These are phyloP conservation scores for Polytrichum formosum DNA, from an alignment of 225 moss, liverwort and hornwort genomes.

Conservation along the genomic window DNA sequence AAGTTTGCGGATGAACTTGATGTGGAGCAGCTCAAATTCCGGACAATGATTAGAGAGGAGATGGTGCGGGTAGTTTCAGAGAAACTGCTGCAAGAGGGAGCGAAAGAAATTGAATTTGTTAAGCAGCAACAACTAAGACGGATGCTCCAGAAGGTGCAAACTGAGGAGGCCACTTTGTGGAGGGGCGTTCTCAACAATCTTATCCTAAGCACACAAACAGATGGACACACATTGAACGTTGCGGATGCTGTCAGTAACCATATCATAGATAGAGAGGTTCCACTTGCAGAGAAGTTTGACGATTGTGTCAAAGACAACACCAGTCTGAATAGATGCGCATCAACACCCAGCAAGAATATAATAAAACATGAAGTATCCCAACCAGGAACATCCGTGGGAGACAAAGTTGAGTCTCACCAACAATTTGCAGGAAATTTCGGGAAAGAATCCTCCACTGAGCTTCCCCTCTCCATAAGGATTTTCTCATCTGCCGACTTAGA, in stretches of 20 bases:
- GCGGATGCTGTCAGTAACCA: neutral
- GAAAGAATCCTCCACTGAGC: neutral
- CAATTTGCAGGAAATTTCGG: slow-evolving; percentile 5
- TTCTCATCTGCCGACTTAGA: slow-evolving; percentile 15
- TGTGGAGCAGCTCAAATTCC: slow-evolving; percentile 4
- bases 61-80: slow-evolving; percentile 13
- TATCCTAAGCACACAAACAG: neutral
- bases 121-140: slow-evolving; percentile 2
- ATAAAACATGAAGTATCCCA: neutral
- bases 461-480: neutral
- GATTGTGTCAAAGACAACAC: neutral
- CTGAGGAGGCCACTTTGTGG: slow-evolving; percentile 10
- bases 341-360: neutral
- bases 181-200: slow-evolving; percentile 1
- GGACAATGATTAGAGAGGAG: slow-evolving; percentile 10
- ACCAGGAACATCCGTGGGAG: neutral
- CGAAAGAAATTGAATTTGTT: slow-evolving; percentile 9
- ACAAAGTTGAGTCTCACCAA: slow-evolving; percentile 1
- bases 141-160: slow-evolving; percentile 9
- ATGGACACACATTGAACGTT: neutral
- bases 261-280: neutral
- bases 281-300: neutral
- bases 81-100: slow-evolving; percentile 1
- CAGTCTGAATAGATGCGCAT: neutral
- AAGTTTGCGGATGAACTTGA: slow-evolving; percentile 10